Conservation (phyloP, 2,329 filamentous ascomycete species). For the Pseudocercospora fijiensis region DNA sequence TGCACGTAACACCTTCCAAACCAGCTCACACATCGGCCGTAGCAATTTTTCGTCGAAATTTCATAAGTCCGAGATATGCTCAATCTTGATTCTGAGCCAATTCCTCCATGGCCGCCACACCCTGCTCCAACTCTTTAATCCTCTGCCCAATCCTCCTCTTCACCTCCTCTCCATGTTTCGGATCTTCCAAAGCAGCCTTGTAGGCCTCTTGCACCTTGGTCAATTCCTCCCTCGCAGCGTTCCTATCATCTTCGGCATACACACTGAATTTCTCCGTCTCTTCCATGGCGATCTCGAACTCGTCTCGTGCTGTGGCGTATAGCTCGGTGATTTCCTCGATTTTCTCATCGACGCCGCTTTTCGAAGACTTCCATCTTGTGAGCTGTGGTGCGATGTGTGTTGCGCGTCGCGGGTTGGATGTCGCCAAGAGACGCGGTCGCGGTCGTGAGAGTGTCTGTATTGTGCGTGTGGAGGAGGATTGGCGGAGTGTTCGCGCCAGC, state of each 20-base stretch:
- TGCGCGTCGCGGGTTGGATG: constrained; percentile 23
- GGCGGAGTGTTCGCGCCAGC: constrained; percentile 24
- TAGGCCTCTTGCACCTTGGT: constrained; percentile 51
- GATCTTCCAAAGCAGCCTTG: constrained; percentile 43
- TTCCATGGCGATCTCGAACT: constrained; percentile 54
- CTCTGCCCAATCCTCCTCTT: constrained; percentile 52
- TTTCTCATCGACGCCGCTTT: constrained; percentile 39
- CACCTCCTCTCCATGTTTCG: constrained; percentile 48
- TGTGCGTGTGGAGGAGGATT: constrained; percentile 18
- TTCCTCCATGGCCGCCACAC: constrained; percentile 53
- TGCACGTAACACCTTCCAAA: not conserved
- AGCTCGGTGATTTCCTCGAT: constrained; percentile 46
- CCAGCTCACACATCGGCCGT: not conserved
- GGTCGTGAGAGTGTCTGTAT: constrained; percentile 24
- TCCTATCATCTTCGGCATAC: constrained; percentile 56
- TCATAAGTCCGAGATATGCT: not conserved
- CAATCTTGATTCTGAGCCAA: constrained; percentile 49
- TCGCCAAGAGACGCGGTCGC: constrained; percentile 18
- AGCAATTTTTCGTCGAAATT: not conserved
- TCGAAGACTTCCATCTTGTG: constrained; percentile 32
- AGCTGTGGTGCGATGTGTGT: constrained; percentile 31
- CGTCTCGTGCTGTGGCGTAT: constrained; percentile 42
- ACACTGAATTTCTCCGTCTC: constrained; percentile 56
- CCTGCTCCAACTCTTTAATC: constrained; percentile 55
- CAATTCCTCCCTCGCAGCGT: constrained; percentile 54